Evolutionary conservation across 2,329 filamentous ascomycete species (phyloP).

Genomic region (Teratosphaeria epicoccoides): DNA sequence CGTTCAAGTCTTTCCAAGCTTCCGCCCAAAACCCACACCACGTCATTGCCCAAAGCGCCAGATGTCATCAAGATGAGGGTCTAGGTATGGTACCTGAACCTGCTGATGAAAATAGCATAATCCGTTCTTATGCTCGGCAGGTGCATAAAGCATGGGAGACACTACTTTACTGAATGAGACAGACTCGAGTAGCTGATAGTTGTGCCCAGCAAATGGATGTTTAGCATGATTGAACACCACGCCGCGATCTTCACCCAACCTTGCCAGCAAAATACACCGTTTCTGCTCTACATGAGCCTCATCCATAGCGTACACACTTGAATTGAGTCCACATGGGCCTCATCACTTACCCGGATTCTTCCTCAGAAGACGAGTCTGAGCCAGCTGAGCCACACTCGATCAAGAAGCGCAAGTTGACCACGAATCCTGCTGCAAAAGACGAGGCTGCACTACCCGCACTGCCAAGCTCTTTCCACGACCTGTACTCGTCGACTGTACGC

Average conservation of each 20-base stretch:
- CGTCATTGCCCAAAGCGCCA: constrained; percentile 1
- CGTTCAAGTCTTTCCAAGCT: not conserved
- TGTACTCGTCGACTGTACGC: constrained; percentile 76
- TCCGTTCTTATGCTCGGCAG: no score
- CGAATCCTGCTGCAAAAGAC: not conserved
- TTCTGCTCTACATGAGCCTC: not conserved
- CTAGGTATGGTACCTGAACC: no score
- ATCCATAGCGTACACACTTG: not conserved
- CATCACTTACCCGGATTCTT: constrained; percentile 54
- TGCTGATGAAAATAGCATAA: no score
- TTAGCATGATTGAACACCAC: not conserved
- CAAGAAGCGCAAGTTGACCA: constrained; percentile 13
- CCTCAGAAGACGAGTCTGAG: constrained; percentile 23
- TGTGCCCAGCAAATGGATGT: no score
- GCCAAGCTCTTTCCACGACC: constrained; percentile 70
- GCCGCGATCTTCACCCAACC: not conserved
- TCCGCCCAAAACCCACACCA: not conserved
- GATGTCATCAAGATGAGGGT: not conserved
- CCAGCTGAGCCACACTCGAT: constrained; percentile 1
- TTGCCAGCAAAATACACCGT: not conserved
- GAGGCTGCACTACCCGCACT: constrained; percentile 43
- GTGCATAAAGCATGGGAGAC: no score
- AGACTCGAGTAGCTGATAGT: no score
- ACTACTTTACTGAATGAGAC: not conserved
- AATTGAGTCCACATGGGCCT: constrained; percentile 41